A percentile compares a stretch with the other conserved stretches of the same genome.
phyloP scores from a whole-genome alignment of 257 asterid genomes.

The Scutellaria baicalensis region DNA sequence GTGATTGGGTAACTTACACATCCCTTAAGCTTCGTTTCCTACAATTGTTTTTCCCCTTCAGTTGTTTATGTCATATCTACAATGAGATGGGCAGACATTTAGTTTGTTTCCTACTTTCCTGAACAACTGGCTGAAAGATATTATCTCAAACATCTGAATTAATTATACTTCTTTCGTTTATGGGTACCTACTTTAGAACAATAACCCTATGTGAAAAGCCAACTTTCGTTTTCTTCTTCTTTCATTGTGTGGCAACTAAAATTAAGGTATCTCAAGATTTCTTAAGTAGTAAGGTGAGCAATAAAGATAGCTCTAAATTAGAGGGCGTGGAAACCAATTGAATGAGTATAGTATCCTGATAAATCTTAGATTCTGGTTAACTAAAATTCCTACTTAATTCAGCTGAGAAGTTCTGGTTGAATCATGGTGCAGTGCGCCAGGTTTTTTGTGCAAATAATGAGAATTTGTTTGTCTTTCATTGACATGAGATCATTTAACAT shows the following conservation, averaged over 20 bases:
- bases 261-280: neutral
- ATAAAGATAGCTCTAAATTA: neutral
- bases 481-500: neutral
- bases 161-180: neutral
- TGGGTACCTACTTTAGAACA: neutral
- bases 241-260: neutral
- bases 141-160: neutral
- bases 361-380: neutral
- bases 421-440: neutral
- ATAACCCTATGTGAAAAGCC: neutral
- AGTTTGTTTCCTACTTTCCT: neutral
- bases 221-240: neutral
- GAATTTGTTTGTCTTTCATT: neutral
- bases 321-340: neutral
- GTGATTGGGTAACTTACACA: conserved; percentile 73
- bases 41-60: neutral
- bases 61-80: neutral
- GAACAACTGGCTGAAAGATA: neutral
- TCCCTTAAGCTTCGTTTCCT: conserved; percentile 5
- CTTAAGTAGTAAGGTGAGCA: neutral
- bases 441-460: neutral
- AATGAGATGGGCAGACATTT: neutral
- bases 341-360: neutral
- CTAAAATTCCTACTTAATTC: neutral
- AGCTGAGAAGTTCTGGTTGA: neutral